These are phyloP conservation scores for Cladosporium sp. DNA, from an alignment of 2,329 filamentous ascomycete genomes.

Conservation along the genomic window DNA sequence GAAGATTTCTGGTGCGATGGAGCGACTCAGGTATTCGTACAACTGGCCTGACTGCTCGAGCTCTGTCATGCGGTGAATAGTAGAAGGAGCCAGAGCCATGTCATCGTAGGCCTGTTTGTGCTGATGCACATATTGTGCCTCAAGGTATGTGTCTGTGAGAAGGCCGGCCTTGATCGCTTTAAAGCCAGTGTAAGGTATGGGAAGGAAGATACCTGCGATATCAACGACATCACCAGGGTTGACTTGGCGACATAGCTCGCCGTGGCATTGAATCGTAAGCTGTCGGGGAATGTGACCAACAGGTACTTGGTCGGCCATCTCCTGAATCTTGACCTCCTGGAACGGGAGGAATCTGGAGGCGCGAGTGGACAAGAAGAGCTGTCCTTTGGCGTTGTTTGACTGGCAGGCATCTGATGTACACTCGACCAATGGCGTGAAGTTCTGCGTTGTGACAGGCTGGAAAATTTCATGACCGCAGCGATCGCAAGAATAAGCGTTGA, in stretches of 20 bases:
- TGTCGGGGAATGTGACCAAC: conserved; percentile 95
- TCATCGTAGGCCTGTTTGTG: conserved; percentile 98
- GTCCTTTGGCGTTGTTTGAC: conserved; percentile 85
- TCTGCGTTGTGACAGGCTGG: conserved; percentile 87
- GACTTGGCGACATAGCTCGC: conserved; percentile 76
- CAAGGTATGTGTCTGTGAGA: conserved; percentile 94
- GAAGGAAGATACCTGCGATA: conserved; percentile 90
- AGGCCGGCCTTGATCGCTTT: conserved; percentile 92
- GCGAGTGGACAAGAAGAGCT: conserved; percentile 89
- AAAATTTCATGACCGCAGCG: conserved; percentile 96
- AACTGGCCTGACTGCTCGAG: conserved; percentile 83
- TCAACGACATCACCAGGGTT: conserved; percentile 95
- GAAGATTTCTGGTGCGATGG: conserved; percentile 95
- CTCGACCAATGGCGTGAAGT: conserved; percentile 79
- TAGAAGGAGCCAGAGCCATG: conserved; percentile 74
- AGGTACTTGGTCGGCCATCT: conserved; percentile 98
- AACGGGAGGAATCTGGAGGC: conserved; percentile 97
- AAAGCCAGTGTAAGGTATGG: conserved; percentile 98
- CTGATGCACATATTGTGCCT: conserved; percentile 88
- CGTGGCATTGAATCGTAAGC: conserved; percentile 84
- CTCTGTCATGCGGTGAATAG: conserved; percentile 79
- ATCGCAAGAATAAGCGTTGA: conserved; percentile 97
- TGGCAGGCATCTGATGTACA: conserved; percentile 90
- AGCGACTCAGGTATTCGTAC: conserved; percentile 92
- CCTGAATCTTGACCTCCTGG: conserved; percentile 97